phyloP scores from a whole-genome alignment of 495 filamentous ascomycete species.

The Lasiosphaeria ovina region DNA sequence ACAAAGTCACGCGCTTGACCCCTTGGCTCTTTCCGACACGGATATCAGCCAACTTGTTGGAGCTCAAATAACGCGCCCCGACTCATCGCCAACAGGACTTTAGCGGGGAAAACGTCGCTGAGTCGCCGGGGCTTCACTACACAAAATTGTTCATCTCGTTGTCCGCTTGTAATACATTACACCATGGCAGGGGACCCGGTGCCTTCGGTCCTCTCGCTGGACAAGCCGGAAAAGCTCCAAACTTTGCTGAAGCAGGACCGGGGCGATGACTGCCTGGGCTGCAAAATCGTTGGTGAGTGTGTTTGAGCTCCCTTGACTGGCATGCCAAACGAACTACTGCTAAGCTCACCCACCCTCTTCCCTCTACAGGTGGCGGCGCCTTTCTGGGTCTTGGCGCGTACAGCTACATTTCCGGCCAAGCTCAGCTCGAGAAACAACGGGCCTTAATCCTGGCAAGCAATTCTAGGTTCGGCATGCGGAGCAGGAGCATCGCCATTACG shows the following conservation, averaged over 20 bases:
- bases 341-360: not conserved
- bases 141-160: not conserved
- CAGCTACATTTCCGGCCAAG: constrained; percentile 77
- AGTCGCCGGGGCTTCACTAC: not conserved
- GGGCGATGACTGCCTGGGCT: constrained; percentile 67
- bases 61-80: no score
- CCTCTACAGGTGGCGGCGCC: constrained; percentile 71
- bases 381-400: constrained; percentile 90
- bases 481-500: constrained; percentile 65
- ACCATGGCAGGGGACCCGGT: constrained; percentile 43
- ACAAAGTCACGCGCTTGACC: no score
- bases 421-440: constrained; percentile 68
- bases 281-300: constrained; percentile 62
- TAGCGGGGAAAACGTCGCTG: not conserved
- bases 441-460: constrained; percentile 66
- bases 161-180: not conserved
- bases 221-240: constrained; percentile 52
- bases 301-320: not conserved
- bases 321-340: not conserved
- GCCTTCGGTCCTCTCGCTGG: constrained; percentile 40
- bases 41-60: no score
- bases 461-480: constrained; percentile 74
- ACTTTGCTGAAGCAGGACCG: constrained; percentile 59
- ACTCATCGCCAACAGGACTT: no score
- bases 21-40: no score